Evolutionary conservation across 1,284 basidiomycete genomes (phyloP), one percentile per base, ranked within the genome.

Genomic region (Schizophyllum amplum): DNA sequence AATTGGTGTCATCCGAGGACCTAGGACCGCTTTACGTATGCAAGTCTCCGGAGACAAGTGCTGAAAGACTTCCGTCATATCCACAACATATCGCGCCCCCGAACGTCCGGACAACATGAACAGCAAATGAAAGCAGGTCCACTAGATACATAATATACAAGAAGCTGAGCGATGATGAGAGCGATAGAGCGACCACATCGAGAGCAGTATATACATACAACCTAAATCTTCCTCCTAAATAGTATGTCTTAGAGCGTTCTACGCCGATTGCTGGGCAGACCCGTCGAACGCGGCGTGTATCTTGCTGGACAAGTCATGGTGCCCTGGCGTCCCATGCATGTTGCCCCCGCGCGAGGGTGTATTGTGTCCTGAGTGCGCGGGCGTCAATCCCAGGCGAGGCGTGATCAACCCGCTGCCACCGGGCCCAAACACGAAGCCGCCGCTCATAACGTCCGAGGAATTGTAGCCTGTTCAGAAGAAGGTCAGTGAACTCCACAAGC

Each of bases 341-440:
- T 51, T 51, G 4, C 54, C 57, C 26, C 61, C 64, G 22, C 67
- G 67, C 24, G 64, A 66, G 3, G 78, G 78, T 0, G 76, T 76
- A 61, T 76, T 79, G 22, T 63, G 54, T 1, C 77, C 76, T 22
- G 75, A 77, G 22, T 72, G 72, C 23, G 67, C 55, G 0, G 78
- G 78, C 21, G 76, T 75, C 54, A 67, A 59, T 7, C 77, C 77
- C 59, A 77, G 65, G 46, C 71, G 67, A 0, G 79, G 79, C 5
- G 86, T 87, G 63, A 88, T 87, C 60, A 87, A 70, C 25, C 85
- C 88, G 63, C 85, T 90, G 11, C 89, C 90, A 22, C 86, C 86
- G 1, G 84, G 79, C 6, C 90, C 89, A 64, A 85, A 92, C 33
- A 91, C 83, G 66, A 91, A 92, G 3, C 89, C 89, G 27, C 88